Base-by-base conservation (phyloP, 768 basidiomycete species). In the Boletus patriciae region DNA sequence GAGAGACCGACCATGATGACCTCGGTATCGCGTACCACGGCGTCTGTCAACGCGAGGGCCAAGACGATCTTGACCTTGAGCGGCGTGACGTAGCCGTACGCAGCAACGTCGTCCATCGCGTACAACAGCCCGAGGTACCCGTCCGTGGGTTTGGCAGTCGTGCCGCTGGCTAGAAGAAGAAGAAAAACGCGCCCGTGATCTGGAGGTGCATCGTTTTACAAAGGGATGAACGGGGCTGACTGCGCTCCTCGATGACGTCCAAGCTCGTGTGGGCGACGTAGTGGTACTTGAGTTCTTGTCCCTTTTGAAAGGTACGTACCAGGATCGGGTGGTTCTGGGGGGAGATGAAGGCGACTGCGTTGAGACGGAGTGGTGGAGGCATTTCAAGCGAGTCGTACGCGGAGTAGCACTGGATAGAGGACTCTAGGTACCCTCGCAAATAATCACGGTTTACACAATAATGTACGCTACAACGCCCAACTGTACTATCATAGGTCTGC, bases 81-180 rank as follows among this genome's bases (percentile, higher is more conserved):
- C 13, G 93, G 91, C 11, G 92, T 94, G 48, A 94, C 83, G 73
- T 93, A 96, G 40, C 93, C 94, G 71, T 95, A 95, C 38, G 93
- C 90, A 3, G 91, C 92, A 48, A 92, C 88, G 62, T 95, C 93
- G 73, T 96, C 94, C 80, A 95, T 88, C n/a, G 87, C 81, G 70
- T 92, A 93, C 25, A 96, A 73, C 53, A 95, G 77, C 6, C 92
- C 93, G 37, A 94, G 80, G 67, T 94, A 96, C 67, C 88, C 87
- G 34, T 95, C 92, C 6, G 76, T 77, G 4, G 81, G 75, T 71
- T 91, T 92, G 29, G 77, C 77, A 18, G 79, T n/a, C 41, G 54
- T 80, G 57, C 79, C 63, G 46, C 63, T 57, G 27, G 61, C 76
- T 68, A 47, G 21, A 44, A n/a, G 29, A n/a, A 47, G 21, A 44